Percentiles rank a stretch among this genome's conserved stretches.
Conservation (phyloP, 2,329 filamentous ascomycete genomes). For the Penicillium sp. region DNA sequence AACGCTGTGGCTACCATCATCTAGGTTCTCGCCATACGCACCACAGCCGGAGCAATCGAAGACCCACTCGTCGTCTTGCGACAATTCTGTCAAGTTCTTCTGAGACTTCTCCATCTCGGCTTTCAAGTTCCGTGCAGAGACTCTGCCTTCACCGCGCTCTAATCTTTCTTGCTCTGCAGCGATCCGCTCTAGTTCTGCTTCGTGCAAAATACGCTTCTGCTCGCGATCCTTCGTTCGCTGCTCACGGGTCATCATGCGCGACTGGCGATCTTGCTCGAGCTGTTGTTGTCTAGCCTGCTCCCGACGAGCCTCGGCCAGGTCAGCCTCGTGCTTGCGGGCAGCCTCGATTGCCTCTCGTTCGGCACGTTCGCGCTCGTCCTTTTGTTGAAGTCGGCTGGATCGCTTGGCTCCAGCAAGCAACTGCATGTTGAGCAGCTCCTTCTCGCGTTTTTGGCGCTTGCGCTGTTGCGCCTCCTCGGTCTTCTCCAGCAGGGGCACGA, state of each 20-base stretch:
- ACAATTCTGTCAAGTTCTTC: conserved; percentile 71
- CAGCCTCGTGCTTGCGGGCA: conserved; percentile 63
- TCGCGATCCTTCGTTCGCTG: conserved; percentile 84
- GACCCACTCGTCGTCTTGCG: conserved; percentile 80
- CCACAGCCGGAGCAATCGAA: conserved; percentile 92
- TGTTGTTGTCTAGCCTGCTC: conserved; percentile 63
- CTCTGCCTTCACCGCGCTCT: conserved; percentile 57
- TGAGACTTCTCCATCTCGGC: conserved; percentile 78
- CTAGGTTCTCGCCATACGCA: conserved; percentile 79
- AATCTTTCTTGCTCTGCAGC: conserved; percentile 71
- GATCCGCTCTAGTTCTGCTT: conserved; percentile 77
- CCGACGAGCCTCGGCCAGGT: conserved; percentile 62
- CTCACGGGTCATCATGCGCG: conserved; percentile 79
- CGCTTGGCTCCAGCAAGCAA: conserved; percentile 93
- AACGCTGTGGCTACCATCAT: conserved; percentile 91
- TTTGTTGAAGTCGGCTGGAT: conserved; percentile 83
- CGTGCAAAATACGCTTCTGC: conserved; percentile 75
- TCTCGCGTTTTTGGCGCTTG: conserved; percentile 73
- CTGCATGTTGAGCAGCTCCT: conserved; percentile 76
- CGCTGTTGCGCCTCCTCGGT: conserved; percentile 67
- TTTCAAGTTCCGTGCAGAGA: conserved; percentile 78
- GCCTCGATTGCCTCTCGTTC: conserved; percentile 72
- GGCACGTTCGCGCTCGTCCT: conserved; percentile 73
- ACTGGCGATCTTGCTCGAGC: conserved; percentile 72
- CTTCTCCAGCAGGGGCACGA: conserved; percentile 81